phyloP scores from a whole-genome alignment of 2,329 filamentous ascomycete species.

The Stachybotrys echinatus region DNA sequence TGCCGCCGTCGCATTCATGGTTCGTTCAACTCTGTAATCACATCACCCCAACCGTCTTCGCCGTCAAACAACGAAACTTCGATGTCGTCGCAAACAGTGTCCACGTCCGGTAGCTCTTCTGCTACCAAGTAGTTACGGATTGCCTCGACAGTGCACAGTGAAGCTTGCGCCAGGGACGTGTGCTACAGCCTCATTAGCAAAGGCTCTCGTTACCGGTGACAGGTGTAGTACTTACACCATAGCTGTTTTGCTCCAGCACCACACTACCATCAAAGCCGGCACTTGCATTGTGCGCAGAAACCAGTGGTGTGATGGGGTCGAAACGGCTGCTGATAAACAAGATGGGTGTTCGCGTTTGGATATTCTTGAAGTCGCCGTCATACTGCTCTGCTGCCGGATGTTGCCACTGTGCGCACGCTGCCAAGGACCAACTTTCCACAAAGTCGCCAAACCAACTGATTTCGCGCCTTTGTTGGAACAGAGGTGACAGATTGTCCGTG shows the following conservation, averaged over 20 bases:
- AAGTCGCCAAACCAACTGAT: not conserved
- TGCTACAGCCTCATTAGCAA: slow-evolving; percentile 5
- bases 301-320: not conserved
- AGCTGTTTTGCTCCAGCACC: not conserved
- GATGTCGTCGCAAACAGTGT: slow-evolving; percentile 9
- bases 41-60: slow-evolving; percentile 9
- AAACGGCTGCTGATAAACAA: not conserved
- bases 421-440: not conserved
- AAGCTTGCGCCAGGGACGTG: slow-evolving; percentile 9
- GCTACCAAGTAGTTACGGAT: slow-evolving; percentile 11
- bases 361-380: not conserved
- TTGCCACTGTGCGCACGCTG: not conserved
- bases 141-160: slow-evolving; percentile 8
- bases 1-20: too few relatives aligned
- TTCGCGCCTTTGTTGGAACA: not conserved
- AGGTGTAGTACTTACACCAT: not conserved
- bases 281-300: not conserved
- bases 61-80: slow-evolving; percentile 7
- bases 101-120: slow-evolving; percentile 8
- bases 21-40: too few relatives aligned
- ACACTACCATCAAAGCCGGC: not conserved
- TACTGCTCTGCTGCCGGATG: not conserved
- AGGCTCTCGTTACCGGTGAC: not conserved
- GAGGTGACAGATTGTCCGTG: too few relatives aligned
- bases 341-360: not conserved